These are phyloP conservation scores for Eucalyptus fibrosa DNA, from an alignment of 345 rosid species.

Conservation along the genomic window DNA sequence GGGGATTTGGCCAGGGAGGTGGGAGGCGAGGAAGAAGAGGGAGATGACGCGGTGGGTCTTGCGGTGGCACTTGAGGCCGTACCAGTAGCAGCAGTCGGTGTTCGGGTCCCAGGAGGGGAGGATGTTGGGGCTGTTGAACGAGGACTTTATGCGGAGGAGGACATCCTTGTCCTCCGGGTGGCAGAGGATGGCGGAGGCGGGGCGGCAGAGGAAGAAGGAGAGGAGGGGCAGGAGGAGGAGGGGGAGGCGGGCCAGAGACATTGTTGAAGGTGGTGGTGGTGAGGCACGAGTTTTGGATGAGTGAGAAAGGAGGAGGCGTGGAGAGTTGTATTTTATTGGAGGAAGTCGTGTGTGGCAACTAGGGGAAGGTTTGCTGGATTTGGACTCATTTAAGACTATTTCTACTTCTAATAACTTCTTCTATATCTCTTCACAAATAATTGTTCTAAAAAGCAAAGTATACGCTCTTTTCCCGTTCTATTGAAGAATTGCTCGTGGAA, in stretches of 20 bases:
- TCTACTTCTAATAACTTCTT: neutral
- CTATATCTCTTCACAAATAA: neutral
- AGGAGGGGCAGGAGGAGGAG: neutral
- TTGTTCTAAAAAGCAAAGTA: neutral
- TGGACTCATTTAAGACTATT: neutral
- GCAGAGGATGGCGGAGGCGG: neutral
- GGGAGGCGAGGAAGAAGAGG: neutral
- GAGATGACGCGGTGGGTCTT: neutral
- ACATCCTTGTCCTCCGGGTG: neutral
- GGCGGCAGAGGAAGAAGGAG: neutral
- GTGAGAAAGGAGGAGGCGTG: neutral
- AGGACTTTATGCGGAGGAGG: neutral
- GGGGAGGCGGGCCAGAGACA: neutral
- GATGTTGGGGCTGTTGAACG: neutral
- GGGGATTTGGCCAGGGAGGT: neutral
- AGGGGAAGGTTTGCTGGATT: neutral
- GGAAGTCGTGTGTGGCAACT: neutral
- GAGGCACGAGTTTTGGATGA: neutral
- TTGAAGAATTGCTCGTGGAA: neutral
- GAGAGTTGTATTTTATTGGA: neutral
- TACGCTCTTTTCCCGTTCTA: neutral
- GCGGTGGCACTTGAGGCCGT: neutral
- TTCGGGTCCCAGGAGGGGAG: neutral
- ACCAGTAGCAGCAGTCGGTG: constrained; percentile 1
- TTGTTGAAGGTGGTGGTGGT: neutral